Evolutionary conservation across 805 yeast genomes (phyloP).

Genomic region (Debaryomyces maramus): DNA sequence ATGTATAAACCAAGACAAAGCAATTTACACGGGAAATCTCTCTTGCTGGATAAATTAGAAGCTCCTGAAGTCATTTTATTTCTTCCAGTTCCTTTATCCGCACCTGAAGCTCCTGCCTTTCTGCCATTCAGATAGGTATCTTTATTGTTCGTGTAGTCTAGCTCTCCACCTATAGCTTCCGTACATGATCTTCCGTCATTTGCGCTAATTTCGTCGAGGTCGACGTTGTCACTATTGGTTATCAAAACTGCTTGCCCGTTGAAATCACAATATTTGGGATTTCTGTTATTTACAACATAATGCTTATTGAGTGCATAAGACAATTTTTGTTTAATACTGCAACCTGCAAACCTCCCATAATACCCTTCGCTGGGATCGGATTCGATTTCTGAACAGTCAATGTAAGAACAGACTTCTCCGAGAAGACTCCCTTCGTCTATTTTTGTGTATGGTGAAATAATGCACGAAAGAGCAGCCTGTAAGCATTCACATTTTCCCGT

Average conservation of each 20-base stretch:
- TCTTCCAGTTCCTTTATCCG: too few relatives aligned
- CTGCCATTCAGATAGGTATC: not conserved
- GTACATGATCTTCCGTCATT: slow-evolving; percentile 29
- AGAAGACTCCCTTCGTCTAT: slow-evolving; percentile 23
- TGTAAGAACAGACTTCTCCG: slow-evolving; percentile 32
- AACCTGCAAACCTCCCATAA: slow-evolving; percentile 45
- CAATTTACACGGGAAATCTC: too few relatives aligned
- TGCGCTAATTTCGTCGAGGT: slow-evolving; percentile 17
- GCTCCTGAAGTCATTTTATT: too few relatives aligned
- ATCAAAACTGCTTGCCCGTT: slow-evolving; percentile 20
- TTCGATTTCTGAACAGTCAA: slow-evolving; percentile 40
- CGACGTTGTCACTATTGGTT: slow-evolving; percentile 12
- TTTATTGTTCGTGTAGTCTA: not conserved
- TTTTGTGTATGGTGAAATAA: slow-evolving; percentile 25
- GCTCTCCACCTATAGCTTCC: slow-evolving; percentile 13
- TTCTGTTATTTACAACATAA: slow-evolving; percentile 22
- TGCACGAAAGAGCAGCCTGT: slow-evolving; percentile 39
- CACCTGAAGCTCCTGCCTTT: too few relatives aligned
- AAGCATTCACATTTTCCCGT: slow-evolving; percentile 46
- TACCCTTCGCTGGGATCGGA: slow-evolving; percentile 35
- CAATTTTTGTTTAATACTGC: slow-evolving; percentile 35
- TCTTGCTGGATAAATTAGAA: too few relatives aligned
- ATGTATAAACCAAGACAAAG: too few relatives aligned
- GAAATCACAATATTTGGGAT: slow-evolving; percentile 24
- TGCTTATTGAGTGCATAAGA: slow-evolving; percentile 43